phyloP scores from a whole-genome alignment of 2,329 filamentous ascomycete genomes.

The Ophiobolus disseminans region DNA sequence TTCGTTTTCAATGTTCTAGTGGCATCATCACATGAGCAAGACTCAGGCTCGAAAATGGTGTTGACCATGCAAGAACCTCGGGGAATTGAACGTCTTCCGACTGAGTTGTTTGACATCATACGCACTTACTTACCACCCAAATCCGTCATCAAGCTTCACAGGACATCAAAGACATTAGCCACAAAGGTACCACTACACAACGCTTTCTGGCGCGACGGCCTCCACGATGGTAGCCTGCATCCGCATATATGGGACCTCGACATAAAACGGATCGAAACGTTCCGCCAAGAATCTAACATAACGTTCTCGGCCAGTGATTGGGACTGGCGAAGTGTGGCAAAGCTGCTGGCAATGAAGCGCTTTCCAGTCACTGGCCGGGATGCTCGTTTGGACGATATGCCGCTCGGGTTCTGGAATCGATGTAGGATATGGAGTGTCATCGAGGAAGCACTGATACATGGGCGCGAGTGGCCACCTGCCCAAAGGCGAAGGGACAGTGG shows the following conservation, averaged over 20 bases:
- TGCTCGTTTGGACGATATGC: constrained; percentile 15
- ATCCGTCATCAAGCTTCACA: constrained; percentile 25
- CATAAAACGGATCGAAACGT: constrained; percentile 11
- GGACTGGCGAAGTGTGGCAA: constrained; percentile 27
- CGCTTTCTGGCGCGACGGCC: constrained; percentile 32
- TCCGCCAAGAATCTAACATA: constrained; percentile 2
- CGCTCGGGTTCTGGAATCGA: constrained; percentile 33
- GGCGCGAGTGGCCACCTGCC: not conserved
- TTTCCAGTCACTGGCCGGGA: constrained; percentile 19
- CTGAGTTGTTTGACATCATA: constrained; percentile 26
- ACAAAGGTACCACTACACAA: constrained; percentile 27
- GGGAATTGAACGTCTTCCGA: constrained; percentile 24
- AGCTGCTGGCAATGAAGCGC: constrained; percentile 21
- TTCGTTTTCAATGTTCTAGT: not conserved
- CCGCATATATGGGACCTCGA: constrained; percentile 37
- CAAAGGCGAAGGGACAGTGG: not conserved
- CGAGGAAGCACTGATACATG: constrained; percentile 16
- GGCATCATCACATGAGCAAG: not conserved
- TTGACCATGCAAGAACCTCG: constrained; percentile 1
- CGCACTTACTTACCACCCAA: constrained; percentile 18
- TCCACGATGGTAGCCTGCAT: constrained; percentile 27
- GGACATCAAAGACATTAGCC: constrained; percentile 26
- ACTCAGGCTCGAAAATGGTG: not conserved
- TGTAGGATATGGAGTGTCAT: constrained; percentile 36
- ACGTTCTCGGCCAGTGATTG: constrained; percentile 6